Evolutionary conservation across 163 green algal species (phyloP).

Genomic region (Prototheca wickerhamii): DNA sequence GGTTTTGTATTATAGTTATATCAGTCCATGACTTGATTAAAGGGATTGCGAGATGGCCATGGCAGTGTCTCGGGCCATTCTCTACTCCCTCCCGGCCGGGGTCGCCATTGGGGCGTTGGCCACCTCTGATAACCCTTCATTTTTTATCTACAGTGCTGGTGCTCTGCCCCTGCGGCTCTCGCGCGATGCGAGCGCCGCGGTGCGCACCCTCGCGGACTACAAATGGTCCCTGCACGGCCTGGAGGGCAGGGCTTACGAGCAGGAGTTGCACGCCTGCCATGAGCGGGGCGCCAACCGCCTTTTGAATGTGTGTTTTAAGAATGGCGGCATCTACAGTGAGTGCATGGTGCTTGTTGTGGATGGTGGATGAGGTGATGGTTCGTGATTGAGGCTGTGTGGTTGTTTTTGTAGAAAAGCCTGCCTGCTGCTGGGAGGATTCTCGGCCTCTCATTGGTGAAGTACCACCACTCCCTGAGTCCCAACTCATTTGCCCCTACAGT

Average conservation of each 20-base stretch:
- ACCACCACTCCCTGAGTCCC: too few relatives aligned
- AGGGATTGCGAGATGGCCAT: too few relatives aligned
- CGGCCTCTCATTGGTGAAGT: neutral
- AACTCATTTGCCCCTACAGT: constrained; percentile 48
- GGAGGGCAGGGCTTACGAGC: constrained; percentile 32
- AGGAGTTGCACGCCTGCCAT: constrained; percentile 57
- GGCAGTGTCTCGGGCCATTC: too few relatives aligned
- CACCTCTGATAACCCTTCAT: too few relatives aligned
- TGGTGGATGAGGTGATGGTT: neutral
- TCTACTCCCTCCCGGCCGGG: too few relatives aligned
- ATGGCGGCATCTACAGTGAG: constrained; percentile 45
- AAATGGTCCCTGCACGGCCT: constrained; percentile 27
- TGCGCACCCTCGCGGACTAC: constrained; percentile 51
- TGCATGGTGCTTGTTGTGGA: neutral
- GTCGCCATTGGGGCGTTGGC: too few relatives aligned
- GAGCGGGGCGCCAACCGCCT: constrained; percentile 57
- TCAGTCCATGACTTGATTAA: too few relatives aligned
- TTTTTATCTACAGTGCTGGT: too few relatives aligned
- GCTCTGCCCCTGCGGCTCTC: too few relatives aligned
- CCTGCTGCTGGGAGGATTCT: neutral
- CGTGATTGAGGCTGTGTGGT: neutral
- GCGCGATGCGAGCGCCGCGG: too few relatives aligned
- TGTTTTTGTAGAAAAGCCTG: neutral
- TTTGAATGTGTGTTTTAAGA: constrained; percentile 68
- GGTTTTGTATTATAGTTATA: too few relatives aligned